Evolutionary conservation across 768 basidiomycete genomes (phyloP), one percentile per base, ranked within the genome.

Genomic region (Terana coerulea): DNA sequence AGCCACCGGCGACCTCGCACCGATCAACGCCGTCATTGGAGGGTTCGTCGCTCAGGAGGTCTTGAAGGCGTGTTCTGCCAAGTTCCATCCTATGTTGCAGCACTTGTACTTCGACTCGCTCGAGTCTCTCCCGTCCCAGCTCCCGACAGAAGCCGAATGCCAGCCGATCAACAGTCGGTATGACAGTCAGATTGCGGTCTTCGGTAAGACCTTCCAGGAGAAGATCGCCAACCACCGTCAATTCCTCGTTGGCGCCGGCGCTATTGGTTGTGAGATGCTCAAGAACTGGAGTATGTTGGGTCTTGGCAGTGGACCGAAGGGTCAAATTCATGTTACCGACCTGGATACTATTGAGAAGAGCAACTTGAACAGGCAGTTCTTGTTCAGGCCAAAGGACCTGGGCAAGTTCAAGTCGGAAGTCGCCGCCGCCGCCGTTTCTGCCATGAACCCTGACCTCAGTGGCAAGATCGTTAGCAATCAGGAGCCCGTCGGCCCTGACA

Each of bases 221-320:
- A 97, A 91, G 75, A 86, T 99, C 54, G 79, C 82, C 35, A 87
- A 88, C 64, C 83, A 92, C 65, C 81, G 89, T 24, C 91, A 98
- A 63, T 99, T 99, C 80, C 79, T 99, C 39, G 97, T 99, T 50
- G 97, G 97, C 8, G 85, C 95, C n/a, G 97, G 97, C 39, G 97
- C 97, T 30, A 98, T 99, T 66, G 97, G 97, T 17, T 99, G 97
- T 65, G 97, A 99, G 73, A 98, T 98, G 97, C 73, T 99, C 62
- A 99, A 99, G 77, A 99, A 98, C 70, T 99, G 97, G 97, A 89
- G 91, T 58, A 90, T 98, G 92, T 95, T 98, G 79, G 97, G 97
- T 54, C 73, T 99, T 40, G 95, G 81, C 6, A 80, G 86, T 26
- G 91, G 91, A 10, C 74, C 80, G 14, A 75, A 83, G 35, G 97